phyloP scores from a whole-genome alignment of 2,329 filamentous ascomycete species.

The Colletotrichum lupini region DNA sequence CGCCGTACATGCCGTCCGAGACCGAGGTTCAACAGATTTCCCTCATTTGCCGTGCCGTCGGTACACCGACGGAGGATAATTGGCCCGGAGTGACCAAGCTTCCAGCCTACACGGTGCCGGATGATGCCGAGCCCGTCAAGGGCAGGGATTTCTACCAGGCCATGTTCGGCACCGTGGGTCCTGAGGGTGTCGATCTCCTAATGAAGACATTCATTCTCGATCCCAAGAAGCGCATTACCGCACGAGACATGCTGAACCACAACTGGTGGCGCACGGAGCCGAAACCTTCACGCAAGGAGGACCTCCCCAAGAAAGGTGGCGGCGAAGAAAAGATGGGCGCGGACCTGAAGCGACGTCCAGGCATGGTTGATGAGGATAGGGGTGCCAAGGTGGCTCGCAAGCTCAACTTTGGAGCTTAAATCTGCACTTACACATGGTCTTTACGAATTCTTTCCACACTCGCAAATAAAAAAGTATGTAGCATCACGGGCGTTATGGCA shows the following conservation, averaged over 20 bases:
- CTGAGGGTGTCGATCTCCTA: conserved; percentile 86
- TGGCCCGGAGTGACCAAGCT: conserved; percentile 92
- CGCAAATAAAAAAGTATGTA: background rate
- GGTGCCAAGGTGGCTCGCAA: conserved; percentile 84
- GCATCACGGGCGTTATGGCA: conserved; percentile 31
- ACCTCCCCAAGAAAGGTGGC: conserved; percentile 81
- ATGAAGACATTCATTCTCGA: conserved; percentile 88
- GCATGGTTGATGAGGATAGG: conserved; percentile 75
- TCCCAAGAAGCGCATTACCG: conserved; percentile 85
- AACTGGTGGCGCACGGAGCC: conserved; percentile 89
- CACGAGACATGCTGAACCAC: conserved; percentile 82
- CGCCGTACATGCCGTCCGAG: conserved; percentile 85
- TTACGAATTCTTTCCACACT: background rate
- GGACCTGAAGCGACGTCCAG: conserved; percentile 82
- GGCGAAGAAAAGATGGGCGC: conserved; percentile 82
- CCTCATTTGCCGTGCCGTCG: conserved; percentile 85
- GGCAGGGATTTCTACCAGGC: conserved; percentile 78
- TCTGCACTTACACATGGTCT: conserved; percentile 29
- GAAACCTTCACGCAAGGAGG: conserved; percentile 82
- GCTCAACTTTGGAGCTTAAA: conserved; percentile 75
- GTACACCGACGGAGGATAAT: conserved; percentile 91
- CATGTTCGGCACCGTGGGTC: conserved; percentile 83
- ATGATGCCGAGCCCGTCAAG: conserved; percentile 68
- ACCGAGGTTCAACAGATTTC: conserved; percentile 88
- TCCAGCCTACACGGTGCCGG: conserved; percentile 80